phyloP scores from a whole-genome alignment of 257 asterid genomes.

The Solanum ahanhuiri region DNA sequence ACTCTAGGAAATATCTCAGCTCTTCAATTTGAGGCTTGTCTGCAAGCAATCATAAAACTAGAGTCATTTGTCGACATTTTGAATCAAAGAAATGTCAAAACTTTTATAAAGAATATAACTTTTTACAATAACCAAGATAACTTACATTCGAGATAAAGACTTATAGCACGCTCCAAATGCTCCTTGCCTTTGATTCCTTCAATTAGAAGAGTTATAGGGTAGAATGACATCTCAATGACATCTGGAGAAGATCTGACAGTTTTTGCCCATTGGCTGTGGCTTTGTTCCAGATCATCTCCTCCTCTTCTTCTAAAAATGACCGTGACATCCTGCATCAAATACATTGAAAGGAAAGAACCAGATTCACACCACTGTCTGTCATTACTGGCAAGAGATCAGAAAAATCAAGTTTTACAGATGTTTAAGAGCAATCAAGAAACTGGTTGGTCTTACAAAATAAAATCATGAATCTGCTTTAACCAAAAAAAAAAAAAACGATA shows the following conservation, averaged over 20 bases:
- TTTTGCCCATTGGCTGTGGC: slow-evolving; percentile 64
- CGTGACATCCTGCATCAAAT: slow-evolving; percentile 58
- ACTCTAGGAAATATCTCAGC: slow-evolving; percentile 6
- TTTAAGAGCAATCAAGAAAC: not conserved
- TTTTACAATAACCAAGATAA: not conserved
- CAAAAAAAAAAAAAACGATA: not conserved
- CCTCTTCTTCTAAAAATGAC: slow-evolving; percentile 84
- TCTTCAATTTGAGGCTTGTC: slow-evolving; percentile 35
- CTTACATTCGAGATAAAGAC: slow-evolving; percentile 71
- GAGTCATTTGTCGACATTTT: not conserved
- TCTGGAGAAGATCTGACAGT: slow-evolving; percentile 77
- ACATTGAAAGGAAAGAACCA: not conserved
- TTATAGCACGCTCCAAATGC: slow-evolving; percentile 62
- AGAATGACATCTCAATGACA: slow-evolving; percentile 79
- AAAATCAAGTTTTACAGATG: not conserved
- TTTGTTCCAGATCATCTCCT: slow-evolving; percentile 87
- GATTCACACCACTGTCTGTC: not conserved
- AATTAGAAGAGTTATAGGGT: slow-evolving; percentile 55
- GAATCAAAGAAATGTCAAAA: not conserved
- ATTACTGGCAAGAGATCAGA: not conserved
- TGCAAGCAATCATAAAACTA: not conserved
- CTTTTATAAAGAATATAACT: not conserved
- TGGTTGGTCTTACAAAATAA: not conserved
- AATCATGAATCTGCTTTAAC: not conserved
- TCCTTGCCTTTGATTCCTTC: slow-evolving; percentile 67